phyloP scores from a whole-genome alignment of 169 alveolate genomes.

The Cryptosporidium baileyi region DNA sequence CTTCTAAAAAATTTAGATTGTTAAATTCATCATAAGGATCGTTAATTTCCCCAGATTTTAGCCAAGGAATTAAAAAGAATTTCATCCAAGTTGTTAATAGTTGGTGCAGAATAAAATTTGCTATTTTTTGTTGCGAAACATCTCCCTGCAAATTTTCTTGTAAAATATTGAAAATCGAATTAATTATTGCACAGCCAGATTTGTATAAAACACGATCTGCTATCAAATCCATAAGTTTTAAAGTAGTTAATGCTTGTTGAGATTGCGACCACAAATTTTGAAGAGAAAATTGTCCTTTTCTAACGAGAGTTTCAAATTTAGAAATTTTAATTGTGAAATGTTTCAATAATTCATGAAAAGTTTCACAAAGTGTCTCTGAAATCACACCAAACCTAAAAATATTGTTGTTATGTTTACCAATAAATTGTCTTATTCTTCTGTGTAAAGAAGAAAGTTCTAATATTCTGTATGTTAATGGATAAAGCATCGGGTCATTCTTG shows the following conservation, averaged over 20 bases:
- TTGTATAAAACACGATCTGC: not conserved
- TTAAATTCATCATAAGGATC: slow-evolving; percentile 39
- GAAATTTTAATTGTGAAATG: slow-evolving; percentile 15
- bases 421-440: slow-evolving; percentile 24
- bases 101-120: slow-evolving; percentile 19
- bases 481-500: slow-evolving; percentile 24
- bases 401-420: slow-evolving; percentile 3
- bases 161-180: not conserved
- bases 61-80: slow-evolving; percentile 37
- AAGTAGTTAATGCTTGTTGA: slow-evolving; percentile 50
- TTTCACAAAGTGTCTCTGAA: slow-evolving; percentile 18
- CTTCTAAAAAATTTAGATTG: not conserved
- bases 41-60: not conserved
- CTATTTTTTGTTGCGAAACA: not conserved
- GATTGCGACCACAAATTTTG: slow-evolving; percentile 25
- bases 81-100: slow-evolving; percentile 12
- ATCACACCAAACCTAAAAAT: slow-evolving; percentile 16
- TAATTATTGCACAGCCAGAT: slow-evolving; percentile 31
- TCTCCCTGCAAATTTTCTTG: slow-evolving; percentile 8
- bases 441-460: slow-evolving; percentile 33
- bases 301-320: slow-evolving; percentile 5
- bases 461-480: slow-evolving; percentile 22
- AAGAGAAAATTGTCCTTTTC: slow-evolving; percentile 47
- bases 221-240: slow-evolving; percentile 33
- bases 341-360: slow-evolving; percentile 46